These are phyloP conservation scores for Datura wrightii DNA, from an alignment of 257 asterid species.

Conservation along the genomic window DNA sequence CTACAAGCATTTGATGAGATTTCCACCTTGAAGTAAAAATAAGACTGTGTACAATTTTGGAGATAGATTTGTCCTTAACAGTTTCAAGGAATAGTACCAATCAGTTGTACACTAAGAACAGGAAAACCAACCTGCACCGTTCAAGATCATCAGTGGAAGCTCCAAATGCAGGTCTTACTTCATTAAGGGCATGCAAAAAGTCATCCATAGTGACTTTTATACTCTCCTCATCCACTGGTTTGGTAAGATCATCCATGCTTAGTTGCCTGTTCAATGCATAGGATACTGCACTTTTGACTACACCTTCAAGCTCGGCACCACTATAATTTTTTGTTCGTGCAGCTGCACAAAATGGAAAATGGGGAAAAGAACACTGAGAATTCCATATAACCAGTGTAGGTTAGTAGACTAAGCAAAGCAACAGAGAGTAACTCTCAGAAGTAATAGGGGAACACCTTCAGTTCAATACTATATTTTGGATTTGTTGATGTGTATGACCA, in stretches of 20 bases:
- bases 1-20: constrained; percentile 6
- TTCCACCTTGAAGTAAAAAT: neutral
- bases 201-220: constrained; percentile 94
- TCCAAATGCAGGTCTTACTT: constrained; percentile 96
- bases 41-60: neutral
- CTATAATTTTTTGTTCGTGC: constrained; percentile 94
- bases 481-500: neutral
- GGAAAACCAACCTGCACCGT: constrained; percentile 80
- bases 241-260: constrained; percentile 89
- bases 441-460: neutral
- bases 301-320: constrained; percentile 99
- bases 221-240: constrained; percentile 91
- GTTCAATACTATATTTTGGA: neutral
- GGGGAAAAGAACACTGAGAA: neutral
- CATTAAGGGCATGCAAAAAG: constrained; percentile 77
- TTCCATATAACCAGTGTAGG: neutral
- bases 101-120: neutral
- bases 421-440: neutral
- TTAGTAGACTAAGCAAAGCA: neutral
- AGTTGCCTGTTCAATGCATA: constrained; percentile 93
- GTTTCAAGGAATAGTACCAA: neutral
- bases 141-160: constrained; percentile 99
- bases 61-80: neutral
- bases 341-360: constrained; percentile 61
- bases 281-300: constrained; percentile 97